Evolutionary conservation across 345 rosid species (phyloP), one percentile per base, ranked within the genome.

Genomic region (Salix suchowensis): DNA sequence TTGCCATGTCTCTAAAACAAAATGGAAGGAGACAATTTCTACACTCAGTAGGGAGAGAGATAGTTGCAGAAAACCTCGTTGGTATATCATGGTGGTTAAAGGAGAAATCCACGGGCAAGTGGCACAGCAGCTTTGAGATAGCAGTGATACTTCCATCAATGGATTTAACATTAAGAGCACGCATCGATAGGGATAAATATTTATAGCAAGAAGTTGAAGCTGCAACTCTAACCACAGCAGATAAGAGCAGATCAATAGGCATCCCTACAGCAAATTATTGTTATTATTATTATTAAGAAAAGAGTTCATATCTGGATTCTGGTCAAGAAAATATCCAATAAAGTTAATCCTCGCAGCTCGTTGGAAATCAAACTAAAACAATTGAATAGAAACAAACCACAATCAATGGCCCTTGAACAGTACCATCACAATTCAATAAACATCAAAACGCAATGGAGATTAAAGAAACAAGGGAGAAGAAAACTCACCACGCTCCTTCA

Each of bases 141-240:
- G 65, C 80, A 69, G 48, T 62, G 52, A 77, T 84, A 70, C 81
- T 81, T 74, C 81, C 78, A 67, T 81, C 76, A 66, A 26, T 7
- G 26, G 77, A 69, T 52, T 79, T 82, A 60, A 30, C 72, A 73
- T 84, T 81, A 69, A 79, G 10, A 68, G 81, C 24, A 61, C 62
- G 44, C 55, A 12, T 39, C 1, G 30, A 50, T 10, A 74, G 80
- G 48, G 65, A 78, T 34, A 80, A 48, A 82, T 72, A 71, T 26
- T 37, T 77, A 81, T 34, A 68, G 71, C 77, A 71, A 75, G 91
- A 84, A 65, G 91, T 77, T 30, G 88, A 90, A 71, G 85, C 90
- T 19, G 87, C 83, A 16, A 82, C 83, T 74, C 80, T 84, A 70
- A 85, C 78, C 74, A 87, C 87, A 82, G 93, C 90, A 70, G 75